Evolutionary conservation across 2,329 filamentous ascomycete species (phyloP).

Genomic region (Ophiocordyceps sinensis): DNA sequence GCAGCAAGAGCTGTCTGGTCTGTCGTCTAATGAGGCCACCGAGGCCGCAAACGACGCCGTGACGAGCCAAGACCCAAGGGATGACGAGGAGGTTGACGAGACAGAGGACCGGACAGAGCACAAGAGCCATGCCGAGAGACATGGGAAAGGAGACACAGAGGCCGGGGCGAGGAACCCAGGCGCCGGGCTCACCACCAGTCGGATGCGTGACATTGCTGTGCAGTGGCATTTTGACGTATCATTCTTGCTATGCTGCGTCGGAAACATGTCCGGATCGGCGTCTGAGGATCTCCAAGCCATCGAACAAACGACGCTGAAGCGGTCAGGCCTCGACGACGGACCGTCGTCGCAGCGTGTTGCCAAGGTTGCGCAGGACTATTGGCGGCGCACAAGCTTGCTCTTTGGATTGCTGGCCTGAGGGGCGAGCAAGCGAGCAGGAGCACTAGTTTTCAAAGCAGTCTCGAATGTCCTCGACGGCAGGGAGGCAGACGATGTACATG

Average conservation of each 20-base stretch:
- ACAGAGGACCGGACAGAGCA: background rate
- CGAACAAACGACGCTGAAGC: conserved; percentile 27
- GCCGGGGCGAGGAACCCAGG: conserved; percentile 5
- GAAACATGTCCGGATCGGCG: conserved; percentile 8
- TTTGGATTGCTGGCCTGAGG: conserved; percentile 56
- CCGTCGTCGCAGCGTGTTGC: conserved; percentile 36
- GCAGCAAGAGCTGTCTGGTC: conserved; percentile 24
- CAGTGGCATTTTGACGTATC: conserved; percentile 50
- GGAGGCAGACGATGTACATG: background rate
- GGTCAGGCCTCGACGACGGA: conserved; percentile 33
- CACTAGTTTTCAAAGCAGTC: background rate
- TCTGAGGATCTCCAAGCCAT: conserved; percentile 26
- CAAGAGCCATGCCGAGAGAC: background rate
- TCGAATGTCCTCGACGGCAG: background rate
- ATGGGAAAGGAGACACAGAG: background rate
- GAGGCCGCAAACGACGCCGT: conserved; percentile 1
- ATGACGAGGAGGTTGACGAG: conserved; percentile 1
- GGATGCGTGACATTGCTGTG: conserved; percentile 31
- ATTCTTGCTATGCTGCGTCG: conserved; percentile 33
- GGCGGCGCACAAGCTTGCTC: conserved; percentile 66
- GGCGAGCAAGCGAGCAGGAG: background rate
- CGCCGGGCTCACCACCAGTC: conserved; percentile 8
- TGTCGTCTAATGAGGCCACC: conserved; percentile 4
- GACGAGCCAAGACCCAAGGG: background rate
- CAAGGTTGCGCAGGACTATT: conserved; percentile 60